Percentiles rank a stretch among this genome's conserved stretches.
Evolutionary conservation across 2,329 filamentous ascomycete genomes (phyloP).

Genomic region (Aspergillus quadricinctus): DNA sequence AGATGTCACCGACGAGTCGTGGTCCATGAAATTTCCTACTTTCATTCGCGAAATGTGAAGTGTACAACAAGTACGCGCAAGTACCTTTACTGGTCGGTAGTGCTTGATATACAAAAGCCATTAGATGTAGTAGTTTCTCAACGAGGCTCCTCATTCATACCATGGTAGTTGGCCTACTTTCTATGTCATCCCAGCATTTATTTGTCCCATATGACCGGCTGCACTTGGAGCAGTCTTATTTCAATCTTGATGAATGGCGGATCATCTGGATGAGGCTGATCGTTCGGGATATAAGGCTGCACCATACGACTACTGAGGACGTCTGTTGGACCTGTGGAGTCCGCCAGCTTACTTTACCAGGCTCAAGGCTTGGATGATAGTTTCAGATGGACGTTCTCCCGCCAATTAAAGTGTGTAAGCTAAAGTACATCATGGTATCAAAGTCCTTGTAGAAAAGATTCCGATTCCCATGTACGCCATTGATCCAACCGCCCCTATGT

Average conservation of each 20-base stretch:
- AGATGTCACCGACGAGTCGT: slow-evolving; percentile 11
- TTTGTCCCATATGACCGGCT: neutral
- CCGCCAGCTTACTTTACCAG: neutral
- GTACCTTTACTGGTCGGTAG: neutral
- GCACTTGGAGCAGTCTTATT: neutral
- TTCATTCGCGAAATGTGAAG: neutral
- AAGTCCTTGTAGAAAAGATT: neutral
- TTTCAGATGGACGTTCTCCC: neutral
- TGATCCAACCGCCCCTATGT: neutral
- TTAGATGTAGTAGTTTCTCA: neutral
- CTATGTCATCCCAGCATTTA: neutral
- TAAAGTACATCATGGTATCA: neutral
- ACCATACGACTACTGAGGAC: neutral
- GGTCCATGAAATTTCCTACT: slow-evolving; percentile 3
- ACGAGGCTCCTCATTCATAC: neutral
- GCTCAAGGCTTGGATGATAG: neutral
- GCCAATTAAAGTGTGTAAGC: neutral
- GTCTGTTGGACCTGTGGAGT: neutral
- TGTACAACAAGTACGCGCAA: neutral
- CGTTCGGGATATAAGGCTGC: neutral
- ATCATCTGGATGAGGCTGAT: neutral
- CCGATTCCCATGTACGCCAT: neutral
- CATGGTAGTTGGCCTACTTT: neutral
- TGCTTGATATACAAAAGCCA: neutral
- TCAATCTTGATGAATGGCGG: neutral